A percentile compares a stretch with the other conserved stretches of the same genome.
Evolutionary conservation across 1,139 yeast genomes (phyloP).

Genomic region (Scheffersomyces segobiensis): DNA sequence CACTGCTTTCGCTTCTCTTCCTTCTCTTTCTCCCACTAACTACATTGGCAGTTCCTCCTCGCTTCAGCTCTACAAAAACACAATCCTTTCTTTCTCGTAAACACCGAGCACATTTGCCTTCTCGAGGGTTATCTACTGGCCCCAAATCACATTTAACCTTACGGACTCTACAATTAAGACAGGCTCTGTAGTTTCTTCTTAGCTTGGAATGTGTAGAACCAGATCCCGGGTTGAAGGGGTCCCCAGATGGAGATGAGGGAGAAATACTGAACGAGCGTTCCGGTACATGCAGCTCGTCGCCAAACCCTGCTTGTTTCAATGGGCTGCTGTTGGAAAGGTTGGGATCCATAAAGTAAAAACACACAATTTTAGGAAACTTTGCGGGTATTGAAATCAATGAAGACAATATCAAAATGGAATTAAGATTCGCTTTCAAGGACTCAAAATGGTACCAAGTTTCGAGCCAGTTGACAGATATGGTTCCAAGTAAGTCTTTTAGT

Average conservation of each 20-base stretch:
- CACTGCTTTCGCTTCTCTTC: slow-evolving; percentile 6
- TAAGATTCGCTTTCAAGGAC: background rate
- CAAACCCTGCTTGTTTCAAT: background rate
- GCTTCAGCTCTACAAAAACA: slow-evolving; percentile 64
- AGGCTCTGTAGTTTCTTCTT: slow-evolving; percentile 75
- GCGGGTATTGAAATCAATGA: background rate
- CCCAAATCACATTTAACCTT: slow-evolving; percentile 88
- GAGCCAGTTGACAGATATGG: background rate
- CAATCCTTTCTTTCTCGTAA: slow-evolving; percentile 79
- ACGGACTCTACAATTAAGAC: slow-evolving; percentile 77
- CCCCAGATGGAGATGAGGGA: background rate
- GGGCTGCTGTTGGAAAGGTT: background rate
- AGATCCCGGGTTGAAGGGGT: background rate
- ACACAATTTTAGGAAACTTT: background rate
- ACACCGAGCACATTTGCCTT: slow-evolving; percentile 87
- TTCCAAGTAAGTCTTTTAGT: background rate
- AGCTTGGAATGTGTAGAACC: slow-evolving; percentile 22
- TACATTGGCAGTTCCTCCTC: slow-evolving; percentile 57
- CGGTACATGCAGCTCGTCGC: background rate
- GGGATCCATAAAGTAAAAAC: background rate
- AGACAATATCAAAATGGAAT: background rate
- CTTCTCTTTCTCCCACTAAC: slow-evolving; percentile 35
- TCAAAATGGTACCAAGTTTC: background rate
- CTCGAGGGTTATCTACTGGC: slow-evolving; percentile 66
- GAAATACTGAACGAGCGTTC: background rate